Percentiles rank a stretch among this genome's conserved stretches.
Evolutionary conservation across 139 green algal species (phyloP).

Genomic region (Haematococcus lacustris): DNA sequence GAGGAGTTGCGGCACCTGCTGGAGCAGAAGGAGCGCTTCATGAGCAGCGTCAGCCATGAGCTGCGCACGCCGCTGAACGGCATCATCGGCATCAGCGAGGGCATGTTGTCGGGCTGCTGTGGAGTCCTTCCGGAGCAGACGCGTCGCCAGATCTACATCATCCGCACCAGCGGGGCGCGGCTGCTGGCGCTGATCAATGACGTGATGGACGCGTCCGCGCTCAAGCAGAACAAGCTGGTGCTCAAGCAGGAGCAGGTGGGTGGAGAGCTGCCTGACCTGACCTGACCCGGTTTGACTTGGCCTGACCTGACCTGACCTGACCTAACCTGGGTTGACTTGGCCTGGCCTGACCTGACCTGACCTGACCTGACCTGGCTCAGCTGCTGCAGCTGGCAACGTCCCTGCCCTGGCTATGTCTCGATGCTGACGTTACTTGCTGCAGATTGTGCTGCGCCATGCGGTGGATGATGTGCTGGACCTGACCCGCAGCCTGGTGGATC

Average conservation of each 20-base stretch:
- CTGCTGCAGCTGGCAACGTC: too few relatives aligned
- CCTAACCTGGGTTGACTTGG: too few relatives aligned
- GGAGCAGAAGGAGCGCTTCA: slow-evolving; percentile 67
- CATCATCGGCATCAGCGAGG: slow-evolving; percentile 55
- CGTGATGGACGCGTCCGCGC: slow-evolving; percentile 25
- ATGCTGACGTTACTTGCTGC: too few relatives aligned
- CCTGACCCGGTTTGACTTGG: too few relatives aligned
- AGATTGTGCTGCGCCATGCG: slow-evolving; percentile 31
- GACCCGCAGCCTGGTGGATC: slow-evolving; percentile 30
- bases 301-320: too few relatives aligned
- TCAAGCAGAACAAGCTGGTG: slow-evolving; percentile 46
- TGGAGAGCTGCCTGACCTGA: too few relatives aligned
- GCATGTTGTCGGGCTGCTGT: slow-evolving; percentile 20
- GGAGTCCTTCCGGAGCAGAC: slow-evolving; percentile 12
- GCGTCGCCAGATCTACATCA: slow-evolving; percentile 10
- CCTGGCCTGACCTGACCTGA: too few relatives aligned
- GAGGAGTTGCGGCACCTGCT: slow-evolving; percentile 42
- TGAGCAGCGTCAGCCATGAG: slow-evolving; percentile 54
- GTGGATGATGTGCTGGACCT: slow-evolving; percentile 43
- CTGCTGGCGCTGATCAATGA: slow-evolving; percentile 31
- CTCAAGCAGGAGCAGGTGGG: slow-evolving; percentile 38
- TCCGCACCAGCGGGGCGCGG: slow-evolving; percentile 16
- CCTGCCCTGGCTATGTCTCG: too few relatives aligned
- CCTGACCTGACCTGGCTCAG: too few relatives aligned
- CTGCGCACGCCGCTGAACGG: slow-evolving; percentile 59